Evolutionary conservation across 331 rosid species (phyloP).

Genomic region (Saraca asoca): DNA sequence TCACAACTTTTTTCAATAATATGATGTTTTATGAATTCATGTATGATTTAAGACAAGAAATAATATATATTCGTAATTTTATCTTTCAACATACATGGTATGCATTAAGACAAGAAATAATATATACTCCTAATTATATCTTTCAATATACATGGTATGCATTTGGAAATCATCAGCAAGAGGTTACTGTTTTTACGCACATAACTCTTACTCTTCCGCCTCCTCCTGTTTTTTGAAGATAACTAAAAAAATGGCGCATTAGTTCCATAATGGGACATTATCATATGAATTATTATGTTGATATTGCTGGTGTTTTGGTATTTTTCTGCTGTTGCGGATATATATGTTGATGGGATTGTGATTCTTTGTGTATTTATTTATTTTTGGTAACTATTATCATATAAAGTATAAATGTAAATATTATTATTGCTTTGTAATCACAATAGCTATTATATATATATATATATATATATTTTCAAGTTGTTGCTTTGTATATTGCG

Average conservation of each 20-base stretch:
- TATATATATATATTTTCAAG: too few species aligned
- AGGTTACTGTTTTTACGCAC: slow-evolving; percentile 11
- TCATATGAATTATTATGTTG: neutral
- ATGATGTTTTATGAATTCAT: too few species aligned
- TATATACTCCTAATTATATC: too few species aligned
- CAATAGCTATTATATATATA: too few species aligned
- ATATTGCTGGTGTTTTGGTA: neutral
- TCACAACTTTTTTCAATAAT: too few species aligned
- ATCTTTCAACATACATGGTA: too few species aligned
- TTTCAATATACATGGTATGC: too few species aligned
- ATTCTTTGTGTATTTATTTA: slow-evolving; percentile 15
- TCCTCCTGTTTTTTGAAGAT: neutral
- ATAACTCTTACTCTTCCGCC: slow-evolving; percentile 22
- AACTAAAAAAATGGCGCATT: neutral
- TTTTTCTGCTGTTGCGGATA: slow-evolving; percentile 1
- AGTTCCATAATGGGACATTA: neutral
- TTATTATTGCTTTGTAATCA: neutral
- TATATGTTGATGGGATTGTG: slow-evolving; percentile 1
- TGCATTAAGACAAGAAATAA: too few species aligned
- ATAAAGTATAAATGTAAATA: neutral
- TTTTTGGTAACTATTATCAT: neutral
- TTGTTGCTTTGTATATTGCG: too few species aligned
- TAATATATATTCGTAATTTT: too few species aligned
- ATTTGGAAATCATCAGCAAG: neutral
- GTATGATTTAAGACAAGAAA: too few species aligned